Base-by-base conservation (phyloP, 495 filamentous ascomycete genomes). In the Sphaerosporella brunnea region DNA sequence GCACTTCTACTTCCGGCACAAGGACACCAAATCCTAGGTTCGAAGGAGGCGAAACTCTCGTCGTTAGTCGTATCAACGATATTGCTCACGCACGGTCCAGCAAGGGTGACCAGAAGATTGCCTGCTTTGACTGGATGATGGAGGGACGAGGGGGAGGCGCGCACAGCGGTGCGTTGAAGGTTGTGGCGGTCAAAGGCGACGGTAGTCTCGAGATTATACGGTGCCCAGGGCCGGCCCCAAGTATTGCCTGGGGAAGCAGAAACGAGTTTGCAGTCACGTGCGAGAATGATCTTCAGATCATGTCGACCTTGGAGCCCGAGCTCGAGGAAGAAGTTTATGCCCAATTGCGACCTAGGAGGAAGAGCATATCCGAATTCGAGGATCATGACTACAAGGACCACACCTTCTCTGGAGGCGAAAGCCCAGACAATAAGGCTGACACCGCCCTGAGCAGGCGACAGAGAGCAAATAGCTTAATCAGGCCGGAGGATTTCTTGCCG, bases 111-210 rank as follows among this genome's bases (percentile, higher is more conserved):
- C 70, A 79, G 35, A 72, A 78, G 13, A 74, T 94, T 24, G 79
- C 90, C 0, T 81, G 80, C 1, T 94, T 93, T 61, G 87, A 95
- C 56, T 93, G 84, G 68, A 68, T 92, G 45, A 82, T 65, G 56
- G 58, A 73, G 68, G 64, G 77, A 16, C 28, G 15, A 7, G n/a
- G 30, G 8, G 30, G 34, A 2, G 16, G 20, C 7, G 19, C 18
- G 11, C 25, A 19, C 15, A 36, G 24, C 28, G 28, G 43, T 28
- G 19, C 26, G 5, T 20, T 46, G 24, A 48, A 39, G 35, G 13
- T 48, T 1, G 16, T 48, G 4, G 18, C 45, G 20, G 30, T 61
- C 11, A 52, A 51, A 18, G 42, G 45, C n/a, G 51, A 60, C 26
- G 58, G 58, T 21, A 51, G 48, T 7, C 32, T 55, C 5, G 51